Percentiles rank a stretch among this genome's conserved stretches.
Conservation (phyloP, 306 rosid genomes). For the Psophocarpus tetragonolobus region DNA sequence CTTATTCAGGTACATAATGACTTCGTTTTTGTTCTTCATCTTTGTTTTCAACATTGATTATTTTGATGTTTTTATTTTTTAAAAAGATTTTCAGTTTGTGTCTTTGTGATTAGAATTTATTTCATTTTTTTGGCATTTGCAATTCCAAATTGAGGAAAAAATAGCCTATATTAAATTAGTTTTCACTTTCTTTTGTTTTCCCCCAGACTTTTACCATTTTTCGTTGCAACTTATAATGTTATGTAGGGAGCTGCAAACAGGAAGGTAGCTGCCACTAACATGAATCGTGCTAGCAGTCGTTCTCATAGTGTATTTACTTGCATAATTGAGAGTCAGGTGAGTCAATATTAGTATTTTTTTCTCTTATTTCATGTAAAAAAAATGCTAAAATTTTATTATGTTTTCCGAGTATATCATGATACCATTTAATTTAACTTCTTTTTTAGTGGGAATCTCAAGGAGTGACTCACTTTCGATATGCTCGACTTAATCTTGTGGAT, state of each 20-base stretch:
- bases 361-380: constrained; percentile 11
- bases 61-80: not conserved
- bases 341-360: constrained; percentile 1
- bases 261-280: constrained; percentile 97
- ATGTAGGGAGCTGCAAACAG: constrained; percentile 88
- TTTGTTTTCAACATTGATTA: not conserved
- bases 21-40: constrained; percentile 11
- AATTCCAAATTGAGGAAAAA: constrained; percentile 17
- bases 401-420: constrained; percentile 28
- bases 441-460: constrained; percentile 98
- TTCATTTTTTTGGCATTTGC: not conserved
- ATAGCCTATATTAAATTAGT: not conserved
- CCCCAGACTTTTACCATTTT: not conserved
- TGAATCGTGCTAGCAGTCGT: constrained; percentile 97
- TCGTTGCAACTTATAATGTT: not conserved
- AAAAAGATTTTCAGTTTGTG: not conserved
- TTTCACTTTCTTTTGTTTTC: not conserved
- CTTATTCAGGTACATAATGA: constrained; percentile 70
- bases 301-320: constrained; percentile 99
- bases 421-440: constrained; percentile 17
- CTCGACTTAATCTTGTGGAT: constrained; percentile 96
- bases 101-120: not conserved
- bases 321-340: constrained; percentile 90
- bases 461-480: constrained; percentile 86
- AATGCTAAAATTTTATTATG: not conserved